Base-by-base conservation (phyloP, 306 rosid species). In the Luffa aegyptiaca region DNA sequence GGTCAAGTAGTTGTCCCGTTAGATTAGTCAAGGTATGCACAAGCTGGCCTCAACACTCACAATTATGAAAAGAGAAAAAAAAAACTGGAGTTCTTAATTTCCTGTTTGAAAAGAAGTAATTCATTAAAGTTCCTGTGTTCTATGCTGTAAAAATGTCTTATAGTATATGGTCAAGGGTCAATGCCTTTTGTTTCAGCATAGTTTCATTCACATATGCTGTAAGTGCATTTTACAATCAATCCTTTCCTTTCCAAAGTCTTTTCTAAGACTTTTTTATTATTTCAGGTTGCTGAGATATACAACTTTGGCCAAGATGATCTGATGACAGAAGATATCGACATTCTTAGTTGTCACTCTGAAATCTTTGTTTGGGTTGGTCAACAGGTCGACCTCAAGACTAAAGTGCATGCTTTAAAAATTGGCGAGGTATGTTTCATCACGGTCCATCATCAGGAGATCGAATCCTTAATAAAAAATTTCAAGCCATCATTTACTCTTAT, bases 321-420 rank as follows among this genome's bases (percentile, higher is more conserved):
- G 87, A 96, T 93, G 99, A 91, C 99, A 55, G 99, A 96, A 89
- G 99, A 96, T 80, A 87, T 90, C 57, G 87, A 87, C 84, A 84
- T 91, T 83, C 84, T 96, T 84, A 92, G 93, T 86, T 90, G 94
- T 84, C 93, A 93, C 86, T 85, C 94, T 3, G 92, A 91, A 64
- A 90, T 93, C 88, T 89, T 90, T 86, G 94, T 96, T 79, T 93
- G 99, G 99, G 93, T 96, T 66, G 99, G 99, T 81, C 96, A 93
- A 82, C 91, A 88, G 85, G 86, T 90, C 80, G 90, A 91, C 76
- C 88, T 88, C 81, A 91, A 91, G 84, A 89, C 78, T 81, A 91
- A 84, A 89, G 37, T 81, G 83, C 88, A 87, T 55, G 90, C 97
- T 85, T 84, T 96, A 83, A 84, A 90, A 78, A 91, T 91, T 82